Percentiles rank a stretch among this genome's conserved stretches.
Evolutionary conservation across 352 stramenopile genomes (phyloP).

Genomic region (Pythium folliculosum): DNA sequence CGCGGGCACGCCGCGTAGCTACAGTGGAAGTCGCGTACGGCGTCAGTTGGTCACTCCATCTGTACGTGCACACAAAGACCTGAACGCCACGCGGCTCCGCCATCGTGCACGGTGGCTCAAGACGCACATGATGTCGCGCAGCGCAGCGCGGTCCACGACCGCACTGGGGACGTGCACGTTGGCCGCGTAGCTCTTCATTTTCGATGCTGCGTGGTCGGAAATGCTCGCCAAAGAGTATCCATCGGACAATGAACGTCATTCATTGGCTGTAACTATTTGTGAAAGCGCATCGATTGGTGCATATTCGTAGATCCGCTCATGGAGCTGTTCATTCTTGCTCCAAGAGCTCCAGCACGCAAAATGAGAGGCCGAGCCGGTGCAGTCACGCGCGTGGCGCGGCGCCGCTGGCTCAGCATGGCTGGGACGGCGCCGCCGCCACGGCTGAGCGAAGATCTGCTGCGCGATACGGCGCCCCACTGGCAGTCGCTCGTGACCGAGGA

Average conservation of each 20-base stretch:
- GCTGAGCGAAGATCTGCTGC: slow-evolving; percentile 1
- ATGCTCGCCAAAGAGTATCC: background rate
- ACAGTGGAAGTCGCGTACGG: too few species aligned
- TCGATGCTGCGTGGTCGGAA: background rate
- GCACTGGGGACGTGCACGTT: slow-evolving; percentile 46
- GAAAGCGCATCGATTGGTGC: background rate
- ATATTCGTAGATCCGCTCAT: background rate
- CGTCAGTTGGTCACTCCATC: too few species aligned
- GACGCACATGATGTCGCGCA: slow-evolving; percentile 58
- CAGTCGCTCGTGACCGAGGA: slow-evolving; percentile 34
- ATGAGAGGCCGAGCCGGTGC: slow-evolving; percentile 8
- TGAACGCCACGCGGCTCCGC: too few species aligned
- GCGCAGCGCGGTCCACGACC: slow-evolving; percentile 48
- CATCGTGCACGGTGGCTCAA: too few species aligned
- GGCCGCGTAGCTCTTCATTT: slow-evolving; percentile 14
- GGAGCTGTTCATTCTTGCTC: background rate
- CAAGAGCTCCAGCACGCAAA: background rate
- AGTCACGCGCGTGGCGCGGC: background rate
- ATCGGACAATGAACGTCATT: background rate
- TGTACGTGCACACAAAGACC: too few species aligned
- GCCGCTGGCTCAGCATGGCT: slow-evolving; percentile 4
- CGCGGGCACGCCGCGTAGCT: slow-evolving; percentile 56
- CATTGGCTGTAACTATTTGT: background rate
- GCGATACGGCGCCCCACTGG: slow-evolving; percentile 27
- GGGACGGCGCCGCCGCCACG: background rate